phyloP scores from a whole-genome alignment of 2,329 filamentous ascomycete genomes.

The Capronia americana region DNA sequence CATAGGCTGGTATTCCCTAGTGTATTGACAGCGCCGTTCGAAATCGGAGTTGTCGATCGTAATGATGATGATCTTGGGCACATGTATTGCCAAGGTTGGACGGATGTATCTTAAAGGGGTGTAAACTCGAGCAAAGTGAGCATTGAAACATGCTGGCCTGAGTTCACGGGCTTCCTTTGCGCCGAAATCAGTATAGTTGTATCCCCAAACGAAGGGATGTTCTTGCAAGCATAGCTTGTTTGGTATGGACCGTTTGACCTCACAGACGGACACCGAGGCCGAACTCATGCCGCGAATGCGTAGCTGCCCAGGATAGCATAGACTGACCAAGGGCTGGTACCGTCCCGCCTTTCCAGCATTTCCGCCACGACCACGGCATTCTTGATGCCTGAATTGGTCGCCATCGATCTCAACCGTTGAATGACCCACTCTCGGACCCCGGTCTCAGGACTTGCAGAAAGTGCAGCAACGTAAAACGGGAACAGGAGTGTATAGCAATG shows the following conservation, averaged over 20 bases:
- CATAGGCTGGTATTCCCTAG: too few species aligned
- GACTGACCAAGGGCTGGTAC: slow-evolving; percentile 34
- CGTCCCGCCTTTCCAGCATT: slow-evolving; percentile 29
- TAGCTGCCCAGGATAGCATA: slow-evolving; percentile 41
- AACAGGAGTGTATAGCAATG: slow-evolving; percentile 39
- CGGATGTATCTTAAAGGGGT: neutral
- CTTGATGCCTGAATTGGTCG: slow-evolving; percentile 25
- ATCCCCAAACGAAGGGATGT: too few species aligned
- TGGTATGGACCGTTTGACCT: neutral
- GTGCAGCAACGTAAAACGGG: slow-evolving; percentile 39
- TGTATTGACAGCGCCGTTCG: too few species aligned
- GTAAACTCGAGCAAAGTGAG: neutral
- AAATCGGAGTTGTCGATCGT: too few species aligned
- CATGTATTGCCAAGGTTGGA: neutral
- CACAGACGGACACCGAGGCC: neutral
- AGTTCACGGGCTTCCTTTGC: too few species aligned
- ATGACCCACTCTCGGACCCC: slow-evolving; percentile 36
- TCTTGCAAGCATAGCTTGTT: neutral
- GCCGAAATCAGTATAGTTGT: too few species aligned
- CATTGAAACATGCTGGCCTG: too few species aligned
- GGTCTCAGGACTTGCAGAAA: slow-evolving; percentile 27
- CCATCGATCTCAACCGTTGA: slow-evolving; percentile 32
- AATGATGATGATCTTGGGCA: neutral
- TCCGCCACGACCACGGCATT: slow-evolving; percentile 35
- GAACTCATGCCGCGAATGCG: slow-evolving; percentile 36